Base-by-base conservation (phyloP, 2,329 filamentous ascomycete genomes). In the Aquanectria penicillioides region DNA sequence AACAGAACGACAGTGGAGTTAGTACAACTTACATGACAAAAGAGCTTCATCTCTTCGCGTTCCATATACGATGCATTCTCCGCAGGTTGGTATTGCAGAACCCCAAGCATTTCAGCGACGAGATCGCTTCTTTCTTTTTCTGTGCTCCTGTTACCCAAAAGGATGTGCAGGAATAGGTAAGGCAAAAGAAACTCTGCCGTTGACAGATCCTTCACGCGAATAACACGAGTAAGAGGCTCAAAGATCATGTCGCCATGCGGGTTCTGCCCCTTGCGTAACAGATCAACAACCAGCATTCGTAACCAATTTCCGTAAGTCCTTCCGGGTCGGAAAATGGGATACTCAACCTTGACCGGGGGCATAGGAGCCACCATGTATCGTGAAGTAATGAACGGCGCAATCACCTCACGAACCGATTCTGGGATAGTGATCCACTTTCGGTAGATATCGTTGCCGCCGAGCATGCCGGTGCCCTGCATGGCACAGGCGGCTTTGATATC, bases 141-240 rank as follows among this genome's bases (percentile, higher is more conserved):
- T 2, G 84, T 85, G 18, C 78, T 80, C 20, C 78, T 76, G 10
- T 92, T 87, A 20, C 90, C 91, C 10, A 97, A 82, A 17, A 97
- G 85, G 25, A 94, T 85, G 71, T 97, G 96, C 28, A 97, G 76
- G 4, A 92, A 89, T 13, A 94, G 83, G 72, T 95, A 98, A 1
- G 95, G 96, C 13, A 99, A 82, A 26, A 99, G 80, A 68, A 97
- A 98, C 37, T 91, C 91, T 0, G 94, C 87, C 26, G 97, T 94
- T 0, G 91, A 89, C 10, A 95, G 81, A 70, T 98, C 94, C 71
- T 95, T 93, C 26, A 92, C 90, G 57, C 89, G 88, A 59, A 98
- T 92, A 17, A 97, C 88, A 36, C 93, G 89, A 49, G 89, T 89
- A 33, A 97, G 81, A 17, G 94, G 89, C 36, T 89, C 86, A 69